Base-by-base conservation (phyloP, 441 rosid species). In the Gossypium gossypioides region DNA sequence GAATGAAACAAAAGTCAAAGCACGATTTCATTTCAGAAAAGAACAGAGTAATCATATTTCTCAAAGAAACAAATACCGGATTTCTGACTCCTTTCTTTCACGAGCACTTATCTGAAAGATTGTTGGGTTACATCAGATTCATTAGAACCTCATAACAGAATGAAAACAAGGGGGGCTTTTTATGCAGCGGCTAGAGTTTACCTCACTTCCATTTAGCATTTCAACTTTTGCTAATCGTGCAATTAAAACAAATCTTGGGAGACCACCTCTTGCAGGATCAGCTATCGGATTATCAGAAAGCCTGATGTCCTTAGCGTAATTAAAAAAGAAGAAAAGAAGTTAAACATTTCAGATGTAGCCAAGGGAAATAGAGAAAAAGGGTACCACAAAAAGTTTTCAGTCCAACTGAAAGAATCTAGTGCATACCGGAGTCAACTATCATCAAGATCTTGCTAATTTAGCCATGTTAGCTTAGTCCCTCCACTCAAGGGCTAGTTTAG, bases 81-180 rank as follows among this genome's bases (percentile, higher is more conserved):
- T 92, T 87, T 94, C 97, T 71, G 97, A 95, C 29, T 95, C 99
- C 81, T 89, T 95, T 81, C 92, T 89, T 78, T 95, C 99, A 19
- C 96, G 93, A 79, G 77, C 77, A 44, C 86, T 83, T 56, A 95
- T 86, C 99, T 95, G 83, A 73, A 74, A 76, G 75, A 69, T 60
- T 66, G 52, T 50, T 54, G 54, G 48, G 50, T 21, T 37, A 34
- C 27, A 63, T 74, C 80, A 82, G 50, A 71, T 77, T 48, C 65
- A 70, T 50, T 67, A 75, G 34, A 75, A 21, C 40, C 61, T 58
- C 19, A 32, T 24, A 50, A 58, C 4, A 51, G 60, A 29, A 72
- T 60, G 52, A 51, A 62, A 61, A 44, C 7, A 15, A 63, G 22
- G 46, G 37, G 61, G 40, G 29, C 50, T 59, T 24, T 16, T 15